A percentile compares a stretch with the other conserved stretches of the same genome.
phyloP scores from a whole-genome alignment of 495 filamentous ascomycete species.

The Aspergillus egyptiacus region DNA sequence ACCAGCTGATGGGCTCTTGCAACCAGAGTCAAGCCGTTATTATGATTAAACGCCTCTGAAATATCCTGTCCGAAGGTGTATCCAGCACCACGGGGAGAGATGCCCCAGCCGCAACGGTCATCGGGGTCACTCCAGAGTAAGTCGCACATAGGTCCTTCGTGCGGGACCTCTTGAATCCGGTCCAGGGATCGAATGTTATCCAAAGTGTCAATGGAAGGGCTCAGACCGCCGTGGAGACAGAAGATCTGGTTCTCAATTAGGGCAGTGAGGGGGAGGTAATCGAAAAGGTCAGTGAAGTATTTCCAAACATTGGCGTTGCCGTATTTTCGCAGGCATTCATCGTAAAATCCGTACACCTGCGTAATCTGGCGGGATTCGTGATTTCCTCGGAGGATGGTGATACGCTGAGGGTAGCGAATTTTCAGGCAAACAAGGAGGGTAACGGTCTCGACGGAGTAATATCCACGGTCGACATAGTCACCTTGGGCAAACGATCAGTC shows the following conservation, averaged over 20 bases:
- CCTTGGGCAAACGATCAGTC: constrained; percentile 45
- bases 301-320: constrained; percentile 99
- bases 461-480: constrained; percentile 94
- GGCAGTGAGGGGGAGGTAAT: constrained; percentile 95
- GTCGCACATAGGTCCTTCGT: constrained; percentile 99
- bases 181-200: constrained; percentile 97
- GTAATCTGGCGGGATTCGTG: constrained; percentile 98
- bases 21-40: constrained; percentile 94
- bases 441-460: constrained; percentile 95
- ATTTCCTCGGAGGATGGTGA: constrained; percentile 94
- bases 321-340: constrained; percentile 95
- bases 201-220: constrained; percentile 93
- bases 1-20: constrained; percentile 93
- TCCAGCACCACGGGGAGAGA: constrained; percentile 91
- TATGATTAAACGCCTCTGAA: constrained; percentile 99
- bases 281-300: constrained; percentile 98
- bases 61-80: constrained; percentile 99
- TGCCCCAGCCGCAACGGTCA: constrained; percentile 97
- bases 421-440: constrained; percentile 91
- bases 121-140: constrained; percentile 97
- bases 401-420: constrained; percentile 92
- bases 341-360: constrained; percentile 96
- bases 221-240: constrained; percentile 95
- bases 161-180: constrained; percentile 95
- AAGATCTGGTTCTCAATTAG: constrained; percentile 99